These are phyloP conservation scores for Rossbeevera mucosa DNA, from an alignment of 768 basidiomycete species.

Conservation along the genomic window DNA sequence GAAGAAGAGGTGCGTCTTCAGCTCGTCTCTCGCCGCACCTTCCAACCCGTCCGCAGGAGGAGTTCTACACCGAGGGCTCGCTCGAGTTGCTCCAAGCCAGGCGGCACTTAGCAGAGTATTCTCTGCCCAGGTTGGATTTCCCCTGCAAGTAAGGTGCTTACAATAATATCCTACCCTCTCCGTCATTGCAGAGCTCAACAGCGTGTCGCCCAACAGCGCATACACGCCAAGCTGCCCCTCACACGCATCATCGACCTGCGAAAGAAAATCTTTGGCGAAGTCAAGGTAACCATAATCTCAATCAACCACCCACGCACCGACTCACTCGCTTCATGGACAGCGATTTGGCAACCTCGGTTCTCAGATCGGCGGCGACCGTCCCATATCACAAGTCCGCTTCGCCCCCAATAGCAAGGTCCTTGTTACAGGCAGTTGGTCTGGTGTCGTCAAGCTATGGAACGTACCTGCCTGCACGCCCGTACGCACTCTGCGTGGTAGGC, in stretches of 20 bases:
- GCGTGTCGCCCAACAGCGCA: slow-evolving; percentile 86
- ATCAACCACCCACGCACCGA: background rate
- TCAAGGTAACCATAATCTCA: slow-evolving; percentile 59
- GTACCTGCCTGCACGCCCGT: slow-evolving; percentile 85
- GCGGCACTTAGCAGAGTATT: slow-evolving; percentile 85
- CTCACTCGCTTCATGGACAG: slow-evolving; percentile 35
- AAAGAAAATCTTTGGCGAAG: slow-evolving; percentile 82
- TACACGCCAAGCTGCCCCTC: slow-evolving; percentile 84
- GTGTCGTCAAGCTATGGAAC: slow-evolving; percentile 92
- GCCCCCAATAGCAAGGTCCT: slow-evolving; percentile 85
- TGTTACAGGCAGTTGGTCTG: slow-evolving; percentile 95
- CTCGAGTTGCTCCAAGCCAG: slow-evolving; percentile 83
- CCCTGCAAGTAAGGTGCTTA: slow-evolving; percentile 76
- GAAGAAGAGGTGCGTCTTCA: slow-evolving; percentile 64
- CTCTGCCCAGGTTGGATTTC: slow-evolving; percentile 88
- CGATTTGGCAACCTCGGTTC: slow-evolving; percentile 91
- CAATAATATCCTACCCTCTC: slow-evolving; percentile 40
- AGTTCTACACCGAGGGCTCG: slow-evolving; percentile 93
- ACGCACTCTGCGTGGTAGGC: slow-evolving; percentile 65
- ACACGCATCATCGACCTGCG: slow-evolving; percentile 88
- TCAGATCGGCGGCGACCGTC: slow-evolving; percentile 95
- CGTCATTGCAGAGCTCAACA: slow-evolving; percentile 83
- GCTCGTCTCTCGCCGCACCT: background rate
- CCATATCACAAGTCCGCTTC: slow-evolving; percentile 91
- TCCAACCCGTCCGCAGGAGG: slow-evolving; percentile 50